Conservation (phyloP, 192 early-diverging fungal species). For the Radiomyces spectabilis region DNA sequence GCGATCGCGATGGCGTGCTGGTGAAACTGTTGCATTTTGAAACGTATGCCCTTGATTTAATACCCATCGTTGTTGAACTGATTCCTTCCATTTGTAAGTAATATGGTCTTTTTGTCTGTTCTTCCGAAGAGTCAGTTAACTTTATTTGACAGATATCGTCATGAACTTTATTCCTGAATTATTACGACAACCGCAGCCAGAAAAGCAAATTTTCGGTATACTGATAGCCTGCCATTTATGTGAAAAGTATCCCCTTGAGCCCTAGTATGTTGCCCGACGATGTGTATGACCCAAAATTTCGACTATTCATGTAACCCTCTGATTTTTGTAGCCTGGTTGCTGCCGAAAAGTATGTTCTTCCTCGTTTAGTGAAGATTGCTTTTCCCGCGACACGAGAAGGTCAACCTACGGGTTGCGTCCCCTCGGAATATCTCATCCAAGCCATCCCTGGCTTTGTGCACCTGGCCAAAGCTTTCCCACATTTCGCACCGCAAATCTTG, state of each 20-base stretch:
- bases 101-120: not conserved
- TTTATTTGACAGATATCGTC: conserved; percentile 30
- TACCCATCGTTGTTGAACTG: conserved; percentile 46
- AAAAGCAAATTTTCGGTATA: conserved; percentile 43
- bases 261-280: conserved; percentile 45
- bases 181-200: conserved; percentile 33
- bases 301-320: too few relatives aligned
- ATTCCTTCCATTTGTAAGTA: conserved; percentile 55
- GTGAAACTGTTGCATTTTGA: conserved; percentile 55
- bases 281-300: too few relatives aligned
- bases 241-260: conserved; percentile 44
- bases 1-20: conserved; percentile 33
- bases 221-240: conserved; percentile 34
- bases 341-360: conserved; percentile 18
- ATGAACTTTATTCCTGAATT: conserved; percentile 52
- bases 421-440: conserved; percentile 18
- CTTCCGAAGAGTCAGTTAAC: not conserved
- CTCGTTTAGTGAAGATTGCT: conserved; percentile 17
- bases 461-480: conserved; percentile 25
- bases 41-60: conserved; percentile 43
- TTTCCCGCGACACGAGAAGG: conserved; percentile 6
- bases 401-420: conserved; percentile 1
- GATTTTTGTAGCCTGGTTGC: conserved; percentile 3
- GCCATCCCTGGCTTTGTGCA: conserved; percentile 13
- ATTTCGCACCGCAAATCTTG: conserved; percentile 15